Percentiles rank a stretch among this genome's conserved stretches.
phyloP scores from a whole-genome alignment of 2,329 filamentous ascomycete genomes.

The Alternaria angustiovoidea region DNA sequence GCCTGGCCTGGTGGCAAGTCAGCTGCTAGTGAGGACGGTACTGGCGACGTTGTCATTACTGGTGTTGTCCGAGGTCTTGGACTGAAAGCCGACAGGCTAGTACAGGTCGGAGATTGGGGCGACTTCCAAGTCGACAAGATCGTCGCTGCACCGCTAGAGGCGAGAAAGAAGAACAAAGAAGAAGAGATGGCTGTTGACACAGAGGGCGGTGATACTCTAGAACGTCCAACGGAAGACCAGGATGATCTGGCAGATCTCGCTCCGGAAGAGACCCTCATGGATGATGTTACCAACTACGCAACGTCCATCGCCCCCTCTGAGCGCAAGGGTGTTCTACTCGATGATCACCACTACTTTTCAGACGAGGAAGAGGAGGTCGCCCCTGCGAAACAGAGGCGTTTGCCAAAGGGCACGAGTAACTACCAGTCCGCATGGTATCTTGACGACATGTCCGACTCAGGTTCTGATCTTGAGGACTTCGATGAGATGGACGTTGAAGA shows the following conservation, averaged over 20 bases:
- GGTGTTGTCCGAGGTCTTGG: slow-evolving; percentile 86
- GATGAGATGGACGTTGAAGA: slow-evolving; percentile 67
- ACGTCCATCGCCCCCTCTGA: slow-evolving; percentile 58
- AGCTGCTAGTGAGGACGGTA: slow-evolving; percentile 55
- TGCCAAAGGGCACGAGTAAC: slow-evolving; percentile 90
- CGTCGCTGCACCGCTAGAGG: slow-evolving; percentile 73
- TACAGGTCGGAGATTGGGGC: slow-evolving; percentile 94
- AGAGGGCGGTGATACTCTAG: slow-evolving; percentile 65
- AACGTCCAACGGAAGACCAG: slow-evolving; percentile 76
- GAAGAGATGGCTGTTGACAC: slow-evolving; percentile 75
- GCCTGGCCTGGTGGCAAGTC: slow-evolving; percentile 67
- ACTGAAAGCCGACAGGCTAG: slow-evolving; percentile 86
- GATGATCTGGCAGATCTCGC: slow-evolving; percentile 86
- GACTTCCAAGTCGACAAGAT: slow-evolving; percentile 93
- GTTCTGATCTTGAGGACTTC: slow-evolving; percentile 75
- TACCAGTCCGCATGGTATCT: slow-evolving; percentile 97
- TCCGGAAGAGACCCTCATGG: slow-evolving; percentile 84
- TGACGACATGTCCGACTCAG: slow-evolving; percentile 80
- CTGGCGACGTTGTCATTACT: slow-evolving; percentile 74
- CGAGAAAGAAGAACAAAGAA: slow-evolving; percentile 65
- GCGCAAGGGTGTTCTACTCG: slow-evolving; percentile 85
- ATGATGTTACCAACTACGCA: slow-evolving; percentile 65
- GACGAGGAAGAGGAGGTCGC: slow-evolving; percentile 76
- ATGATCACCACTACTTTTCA: slow-evolving; percentile 98
- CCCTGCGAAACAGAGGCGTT: slow-evolving; percentile 70